A percentile compares a stretch with the other conserved stretches of the same genome.
Evolutionary conservation across 2,329 filamentous ascomycete genomes (phyloP).

Genomic region (Sphaerulina populicola): DNA sequence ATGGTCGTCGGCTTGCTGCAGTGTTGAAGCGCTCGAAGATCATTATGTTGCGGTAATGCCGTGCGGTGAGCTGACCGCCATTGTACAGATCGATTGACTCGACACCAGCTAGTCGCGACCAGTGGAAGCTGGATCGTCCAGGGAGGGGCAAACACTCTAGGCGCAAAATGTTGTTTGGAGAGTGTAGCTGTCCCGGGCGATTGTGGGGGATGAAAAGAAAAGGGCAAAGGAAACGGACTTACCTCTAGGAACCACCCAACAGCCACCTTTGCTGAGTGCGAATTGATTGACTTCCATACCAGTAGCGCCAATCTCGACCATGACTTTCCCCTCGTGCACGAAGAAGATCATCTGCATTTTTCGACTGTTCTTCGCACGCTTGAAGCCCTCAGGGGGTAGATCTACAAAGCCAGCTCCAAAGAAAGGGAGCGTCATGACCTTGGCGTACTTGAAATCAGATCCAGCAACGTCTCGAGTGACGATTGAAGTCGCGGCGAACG

Average conservation of each 20-base stretch:
- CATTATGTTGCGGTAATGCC: conserved; percentile 12
- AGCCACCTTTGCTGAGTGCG: conserved; percentile 74
- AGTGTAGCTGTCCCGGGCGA: conserved; percentile 5
- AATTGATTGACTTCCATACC: conserved; percentile 57
- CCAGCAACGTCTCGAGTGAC: conserved; percentile 51
- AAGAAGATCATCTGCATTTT: conserved; percentile 98
- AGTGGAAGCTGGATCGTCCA: conserved; percentile 3
- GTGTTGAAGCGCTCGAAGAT: conserved; percentile 11
- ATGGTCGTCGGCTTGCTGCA: conserved; percentile 17
- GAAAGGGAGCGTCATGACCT: conserved; percentile 74
- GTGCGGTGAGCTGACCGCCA: conserved; percentile 24
- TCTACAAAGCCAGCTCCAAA: conserved; percentile 88
- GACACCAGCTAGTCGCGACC: not conserved
- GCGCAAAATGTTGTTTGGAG: conserved; percentile 16
- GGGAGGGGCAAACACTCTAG: conserved; percentile 5
- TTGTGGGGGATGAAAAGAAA: conserved; percentile 1
- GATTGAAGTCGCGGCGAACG: conserved; percentile 51
- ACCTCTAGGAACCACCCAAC: conserved; percentile 95
- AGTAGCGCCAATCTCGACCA: conserved; percentile 56
- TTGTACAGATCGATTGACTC: not conserved
- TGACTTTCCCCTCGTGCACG: conserved; percentile 72
- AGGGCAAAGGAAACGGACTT: conserved; percentile 34
- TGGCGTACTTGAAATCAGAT: conserved; percentile 77
- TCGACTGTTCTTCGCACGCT: conserved; percentile 82
- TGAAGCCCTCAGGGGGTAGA: conserved; percentile 70